Base-by-base conservation (phyloP, 2,329 filamentous ascomycete species). In the Diaporthe citriasiana region DNA sequence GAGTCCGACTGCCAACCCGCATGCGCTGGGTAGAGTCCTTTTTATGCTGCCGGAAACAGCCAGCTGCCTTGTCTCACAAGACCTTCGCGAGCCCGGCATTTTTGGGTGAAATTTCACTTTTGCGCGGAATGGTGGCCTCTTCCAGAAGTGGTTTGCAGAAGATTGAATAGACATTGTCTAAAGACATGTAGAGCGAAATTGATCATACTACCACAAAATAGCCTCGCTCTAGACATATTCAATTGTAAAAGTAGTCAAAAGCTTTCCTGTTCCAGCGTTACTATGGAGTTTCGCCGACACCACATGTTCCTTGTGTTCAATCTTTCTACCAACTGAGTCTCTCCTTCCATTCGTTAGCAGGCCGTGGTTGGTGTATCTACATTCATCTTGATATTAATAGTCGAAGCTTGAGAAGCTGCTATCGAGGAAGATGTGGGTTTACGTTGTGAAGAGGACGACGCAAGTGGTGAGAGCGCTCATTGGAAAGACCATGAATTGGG, bases 11-110 rank as follows among this genome's bases (percentile, higher is more conserved):
- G 30, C n/a, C 30, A 66, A 19, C 22, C 22, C 13, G 17, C 13
- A 38, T 22, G 30, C 33, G 22, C 30, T 38, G 25, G 19, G 45
- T 13, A 4, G 63, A 25, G 13, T 50, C n/a, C 27, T 47, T 27
- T 45, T 45, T 45, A 57, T 57, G 38, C 17, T n/a, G 6, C 66
- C 66, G 51, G 35, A 70, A 57, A 70, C 51, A 57, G 51, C 25
- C n/a, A 30, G 56, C 35, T 40, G 22, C 35, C 33, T 59, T 40
- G 30, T 56, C 53, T 56, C 30, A 15, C 10, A 17, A n/a, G 53
- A n/a, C 53, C 10, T 35, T 35, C 25, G 4, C 33, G 25, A 4
- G 19, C 12, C 40, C 25, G 25, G 38, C 27, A 33, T 12, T 45
- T 22, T 45, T 10, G 53, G 27, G 3, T 2, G 6, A 12, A 19